phyloP scores from a whole-genome alignment of 495 filamentous ascomycete genomes.

The Podospora bellae-mahoneyi region DNA sequence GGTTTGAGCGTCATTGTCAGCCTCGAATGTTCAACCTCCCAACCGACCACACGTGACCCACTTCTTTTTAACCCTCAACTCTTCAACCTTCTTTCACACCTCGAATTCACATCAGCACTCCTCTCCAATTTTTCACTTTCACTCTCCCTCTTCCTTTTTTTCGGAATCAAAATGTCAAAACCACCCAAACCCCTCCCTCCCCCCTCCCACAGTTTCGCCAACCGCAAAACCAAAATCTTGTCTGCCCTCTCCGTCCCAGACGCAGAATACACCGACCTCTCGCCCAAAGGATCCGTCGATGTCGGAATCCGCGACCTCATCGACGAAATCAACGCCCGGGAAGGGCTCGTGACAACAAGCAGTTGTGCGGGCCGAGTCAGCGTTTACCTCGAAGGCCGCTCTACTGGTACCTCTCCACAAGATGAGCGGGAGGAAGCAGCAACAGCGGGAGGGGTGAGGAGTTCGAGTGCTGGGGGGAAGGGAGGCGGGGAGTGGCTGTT shows the following conservation, averaged over 20 bases:
- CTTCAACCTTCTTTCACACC: background rate
- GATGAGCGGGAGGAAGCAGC: background rate
- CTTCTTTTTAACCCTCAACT: background rate
- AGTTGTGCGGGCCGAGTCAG: conserved; percentile 82
- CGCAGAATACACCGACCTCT: conserved; percentile 68
- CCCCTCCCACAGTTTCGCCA: conserved; percentile 44
- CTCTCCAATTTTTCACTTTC: background rate
- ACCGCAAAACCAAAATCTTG: conserved; percentile 65
- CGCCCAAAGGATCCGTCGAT: conserved; percentile 84
- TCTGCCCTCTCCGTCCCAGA: conserved; percentile 58
- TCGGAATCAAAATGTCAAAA: background rate
- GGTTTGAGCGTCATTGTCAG: background rate
- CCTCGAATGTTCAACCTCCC: background rate
- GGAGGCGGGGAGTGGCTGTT: conserved; percentile 81
- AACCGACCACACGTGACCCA: background rate
- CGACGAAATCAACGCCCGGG: conserved; percentile 64
- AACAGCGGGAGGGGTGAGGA: background rate
- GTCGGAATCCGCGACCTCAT: conserved; percentile 71
- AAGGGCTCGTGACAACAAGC: conserved; percentile 81
- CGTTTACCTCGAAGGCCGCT: conserved; percentile 74
- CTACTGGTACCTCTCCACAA: too few species aligned
- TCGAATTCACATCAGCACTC: too few species aligned
- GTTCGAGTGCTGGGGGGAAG: conserved; percentile 63
- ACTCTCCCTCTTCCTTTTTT: background rate
- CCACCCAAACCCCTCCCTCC: conserved; percentile 23